Evolutionary conservation across 805 yeast species (phyloP).

Genomic region (Teunomyces pallodes): DNA sequence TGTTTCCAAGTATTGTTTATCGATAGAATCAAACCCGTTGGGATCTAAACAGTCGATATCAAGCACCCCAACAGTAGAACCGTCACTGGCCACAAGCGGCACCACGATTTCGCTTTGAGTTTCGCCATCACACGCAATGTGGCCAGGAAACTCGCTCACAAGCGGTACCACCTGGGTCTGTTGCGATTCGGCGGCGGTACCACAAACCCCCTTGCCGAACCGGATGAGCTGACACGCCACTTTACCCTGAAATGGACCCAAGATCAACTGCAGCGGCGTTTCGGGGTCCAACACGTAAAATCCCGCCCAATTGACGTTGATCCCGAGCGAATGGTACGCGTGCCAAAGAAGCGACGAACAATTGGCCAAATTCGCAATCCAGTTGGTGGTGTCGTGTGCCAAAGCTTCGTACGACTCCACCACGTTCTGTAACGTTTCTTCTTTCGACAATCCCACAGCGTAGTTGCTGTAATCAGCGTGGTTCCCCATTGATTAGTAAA

Average conservation of each 20-base stretch:
- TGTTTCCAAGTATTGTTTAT: constrained; percentile 55
- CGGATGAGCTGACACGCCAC: constrained; percentile 88
- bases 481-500: constrained; percentile 10
- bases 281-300: constrained; percentile 61
- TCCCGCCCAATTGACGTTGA: constrained; percentile 87
- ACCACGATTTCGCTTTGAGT: constrained; percentile 92
- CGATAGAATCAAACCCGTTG: constrained; percentile 67
- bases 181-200: constrained; percentile 63
- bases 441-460: constrained; percentile 31
- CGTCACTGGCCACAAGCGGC: constrained; percentile 47
- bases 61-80: constrained; percentile 64
- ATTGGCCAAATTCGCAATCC: constrained; percentile 89
- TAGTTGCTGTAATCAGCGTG: constrained; percentile 80
- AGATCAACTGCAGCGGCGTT: constrained; percentile 46
- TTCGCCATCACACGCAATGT: constrained; percentile 96
- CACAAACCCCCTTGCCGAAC: constrained; percentile 89
- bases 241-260: constrained; percentile 96
- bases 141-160: constrained; percentile 82
- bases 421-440: constrained; percentile 57
- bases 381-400: constrained; percentile 59
- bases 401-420: constrained; percentile 65
- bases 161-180: constrained; percentile 73
- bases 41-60: constrained; percentile 76
- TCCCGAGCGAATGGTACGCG: constrained; percentile 63
- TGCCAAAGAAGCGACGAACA: constrained; percentile 87